A percentile compares a stretch with the other conserved stretches of the same genome.
These are phyloP conservation scores for Aspergillus conjunctus DNA, from an alignment of 495 filamentous ascomycete genomes.

Conservation along the genomic window DNA sequence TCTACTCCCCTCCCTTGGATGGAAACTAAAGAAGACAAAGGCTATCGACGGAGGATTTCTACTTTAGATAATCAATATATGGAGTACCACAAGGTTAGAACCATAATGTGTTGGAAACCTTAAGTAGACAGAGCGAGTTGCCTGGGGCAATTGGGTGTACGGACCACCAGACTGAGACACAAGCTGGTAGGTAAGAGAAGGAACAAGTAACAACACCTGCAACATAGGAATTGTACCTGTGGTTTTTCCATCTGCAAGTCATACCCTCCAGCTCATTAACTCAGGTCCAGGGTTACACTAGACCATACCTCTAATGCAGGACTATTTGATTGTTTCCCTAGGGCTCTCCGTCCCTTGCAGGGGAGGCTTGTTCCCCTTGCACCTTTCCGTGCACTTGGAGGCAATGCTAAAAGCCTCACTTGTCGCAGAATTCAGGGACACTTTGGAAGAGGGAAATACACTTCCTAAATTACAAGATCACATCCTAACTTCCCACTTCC, in stretches of 20 bases:
- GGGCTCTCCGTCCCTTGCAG: not conserved
- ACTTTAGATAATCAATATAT: too few species aligned
- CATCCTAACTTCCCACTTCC: too few species aligned
- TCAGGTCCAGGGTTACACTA: conserved; percentile 5
- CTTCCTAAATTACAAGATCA: too few species aligned
- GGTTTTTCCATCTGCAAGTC: conserved; percentile 1
- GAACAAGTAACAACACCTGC: not conserved
- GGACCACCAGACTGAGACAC: not conserved
- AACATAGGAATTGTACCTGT: not conserved
- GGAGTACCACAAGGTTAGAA: too few species aligned
- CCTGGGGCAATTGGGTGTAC: not conserved
- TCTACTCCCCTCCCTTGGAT: too few species aligned
- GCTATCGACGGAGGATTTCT: too few species aligned
- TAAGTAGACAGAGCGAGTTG: too few species aligned
- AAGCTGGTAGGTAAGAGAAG: not conserved
- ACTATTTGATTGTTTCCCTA: conserved; percentile 4
- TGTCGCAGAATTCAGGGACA: not conserved
- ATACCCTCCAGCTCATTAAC: not conserved
- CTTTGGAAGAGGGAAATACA: not conserved
- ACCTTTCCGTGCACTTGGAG: not conserved
- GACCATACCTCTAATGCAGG: not conserved
- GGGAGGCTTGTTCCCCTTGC: not conserved
- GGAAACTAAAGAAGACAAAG: too few species aligned
- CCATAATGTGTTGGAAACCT: too few species aligned
- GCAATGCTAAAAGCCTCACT: not conserved